These are phyloP conservation scores for Pichia sp. DNA, from an alignment of 1,139 yeast genomes.

Conservation along the genomic window DNA sequence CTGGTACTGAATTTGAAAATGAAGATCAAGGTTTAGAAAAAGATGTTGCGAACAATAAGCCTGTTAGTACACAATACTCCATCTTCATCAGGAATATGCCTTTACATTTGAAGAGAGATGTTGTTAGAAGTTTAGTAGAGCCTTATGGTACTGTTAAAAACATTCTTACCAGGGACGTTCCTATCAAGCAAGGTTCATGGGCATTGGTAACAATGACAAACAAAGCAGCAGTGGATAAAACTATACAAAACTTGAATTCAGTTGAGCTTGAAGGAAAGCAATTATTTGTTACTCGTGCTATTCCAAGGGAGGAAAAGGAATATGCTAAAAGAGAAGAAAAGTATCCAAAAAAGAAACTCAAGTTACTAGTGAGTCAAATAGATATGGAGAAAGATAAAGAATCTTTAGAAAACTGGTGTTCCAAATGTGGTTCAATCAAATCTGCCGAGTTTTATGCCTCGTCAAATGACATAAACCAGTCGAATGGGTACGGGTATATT, in stretches of 20 bases:
- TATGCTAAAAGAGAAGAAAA: slow-evolving; percentile 21
- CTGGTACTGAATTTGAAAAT: background rate
- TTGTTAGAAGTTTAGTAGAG: slow-evolving; percentile 35
- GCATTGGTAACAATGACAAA: slow-evolving; percentile 41
- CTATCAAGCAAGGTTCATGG: slow-evolving; percentile 40
- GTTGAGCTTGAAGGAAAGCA: slow-evolving; percentile 29
- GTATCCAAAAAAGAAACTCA: slow-evolving; percentile 21
- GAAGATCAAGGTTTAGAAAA: background rate
- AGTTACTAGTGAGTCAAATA: slow-evolving; percentile 26
- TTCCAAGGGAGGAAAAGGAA: slow-evolving; percentile 31
- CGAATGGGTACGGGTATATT: slow-evolving; percentile 30
- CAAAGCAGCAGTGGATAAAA: slow-evolving; percentile 26
- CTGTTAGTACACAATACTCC: slow-evolving; percentile 33
- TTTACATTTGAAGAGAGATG: slow-evolving; percentile 34
- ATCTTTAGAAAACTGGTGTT: slow-evolving; percentile 26
- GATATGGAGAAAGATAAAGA: slow-evolving; percentile 21
- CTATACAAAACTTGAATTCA: slow-evolving; percentile 28
- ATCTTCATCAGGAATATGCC: slow-evolving; percentile 46
- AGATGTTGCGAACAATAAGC: slow-evolving; percentile 3
- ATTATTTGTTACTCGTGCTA: slow-evolving; percentile 32
- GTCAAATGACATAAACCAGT: slow-evolving; percentile 15
- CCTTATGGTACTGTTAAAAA: slow-evolving; percentile 41
- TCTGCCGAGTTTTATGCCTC: slow-evolving; percentile 27
- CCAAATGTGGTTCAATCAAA: slow-evolving; percentile 23
- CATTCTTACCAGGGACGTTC: slow-evolving; percentile 37